A percentile compares a stretch with the other conserved stretches of the same genome.
Evolutionary conservation across 2,329 filamentous ascomycete species (phyloP).

Genomic region (Colletotrichum gigasporum): DNA sequence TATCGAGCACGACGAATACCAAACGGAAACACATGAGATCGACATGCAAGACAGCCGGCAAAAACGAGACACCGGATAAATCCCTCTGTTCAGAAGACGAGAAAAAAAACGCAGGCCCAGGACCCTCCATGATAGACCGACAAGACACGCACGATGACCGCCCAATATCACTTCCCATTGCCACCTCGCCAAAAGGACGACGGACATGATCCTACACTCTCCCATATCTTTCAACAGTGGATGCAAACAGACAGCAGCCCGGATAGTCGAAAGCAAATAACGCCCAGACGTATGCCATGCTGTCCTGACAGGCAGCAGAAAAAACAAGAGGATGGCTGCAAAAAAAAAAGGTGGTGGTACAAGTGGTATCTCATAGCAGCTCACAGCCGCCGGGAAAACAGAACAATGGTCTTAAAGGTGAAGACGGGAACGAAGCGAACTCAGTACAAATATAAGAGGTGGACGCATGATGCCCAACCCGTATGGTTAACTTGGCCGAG

Average conservation of each 20-base stretch:
- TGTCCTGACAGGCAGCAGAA: background rate
- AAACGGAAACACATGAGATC: background rate
- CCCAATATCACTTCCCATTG: constrained; percentile 1
- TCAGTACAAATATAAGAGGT: constrained; percentile 19
- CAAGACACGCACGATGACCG: constrained; percentile 15
- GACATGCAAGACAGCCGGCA: background rate
- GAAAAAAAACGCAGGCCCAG: background rate
- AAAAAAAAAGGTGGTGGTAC: constrained; percentile 23
- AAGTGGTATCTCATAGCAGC: constrained; percentile 34
- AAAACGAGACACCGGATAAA: background rate
- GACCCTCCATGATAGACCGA: background rate
- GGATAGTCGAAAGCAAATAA: background rate
- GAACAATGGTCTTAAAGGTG: constrained; percentile 4
- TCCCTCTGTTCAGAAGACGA: constrained; percentile 11
- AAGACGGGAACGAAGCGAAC: constrained; percentile 1
- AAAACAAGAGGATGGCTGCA: background rate
- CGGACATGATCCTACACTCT: constrained; percentile 13
- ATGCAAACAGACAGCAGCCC: constrained; percentile 11
- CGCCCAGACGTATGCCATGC: constrained; percentile 20
- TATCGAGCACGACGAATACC: background rate
- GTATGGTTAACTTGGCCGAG: background rate
- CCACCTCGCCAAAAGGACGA: background rate
- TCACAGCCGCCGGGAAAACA: constrained; percentile 19
- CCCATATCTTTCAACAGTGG: background rate
- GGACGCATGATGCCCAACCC: constrained; percentile 5